Conservation (phyloP, 805 yeast species). For the Metschnikowia matae region DNA sequence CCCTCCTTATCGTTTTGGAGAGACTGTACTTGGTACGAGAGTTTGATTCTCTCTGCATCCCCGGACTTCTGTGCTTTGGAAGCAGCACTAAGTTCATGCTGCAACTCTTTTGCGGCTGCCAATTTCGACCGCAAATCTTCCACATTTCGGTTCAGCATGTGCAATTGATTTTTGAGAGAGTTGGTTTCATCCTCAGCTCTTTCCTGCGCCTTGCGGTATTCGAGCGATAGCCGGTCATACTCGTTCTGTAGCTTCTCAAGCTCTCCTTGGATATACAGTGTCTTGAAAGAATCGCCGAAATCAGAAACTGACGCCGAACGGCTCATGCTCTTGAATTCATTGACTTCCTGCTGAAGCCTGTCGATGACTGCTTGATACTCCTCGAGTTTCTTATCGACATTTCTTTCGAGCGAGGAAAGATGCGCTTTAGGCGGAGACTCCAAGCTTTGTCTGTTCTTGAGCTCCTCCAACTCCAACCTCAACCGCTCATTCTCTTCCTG, state of each 20-base stretch:
- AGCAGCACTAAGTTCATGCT: slow-evolving; percentile 22
- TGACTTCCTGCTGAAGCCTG: slow-evolving; percentile 29
- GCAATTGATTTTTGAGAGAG: slow-evolving; percentile 11
- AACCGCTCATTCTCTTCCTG: too few species aligned
- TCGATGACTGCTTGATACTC: slow-evolving; percentile 31
- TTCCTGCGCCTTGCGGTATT: slow-evolving; percentile 7
- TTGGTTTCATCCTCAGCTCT: slow-evolving; percentile 2
- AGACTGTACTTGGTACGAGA: slow-evolving; percentile 39
- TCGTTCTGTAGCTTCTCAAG: slow-evolving; percentile 15
- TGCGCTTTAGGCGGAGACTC: neutral
- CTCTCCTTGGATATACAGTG: slow-evolving; percentile 1
- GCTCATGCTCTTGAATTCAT: slow-evolving; percentile 22
- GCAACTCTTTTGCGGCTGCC: slow-evolving; percentile 4
- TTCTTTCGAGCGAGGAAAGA: neutral
- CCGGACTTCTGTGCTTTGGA: slow-evolving; percentile 39
- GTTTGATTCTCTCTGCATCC: slow-evolving; percentile 42
- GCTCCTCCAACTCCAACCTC: neutral
- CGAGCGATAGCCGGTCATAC: slow-evolving; percentile 9
- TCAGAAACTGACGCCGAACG: slow-evolving; percentile 11
- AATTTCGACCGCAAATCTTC: slow-evolving; percentile 12
- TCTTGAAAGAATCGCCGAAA: neutral
- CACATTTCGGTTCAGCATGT: slow-evolving; percentile 8
- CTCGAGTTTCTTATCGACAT: slow-evolving; percentile 24
- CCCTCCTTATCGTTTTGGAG: slow-evolving; percentile 34
- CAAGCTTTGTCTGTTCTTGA: neutral